Evolutionary conservation across 139 green algal species (phyloP), one percentile per base, ranked within the genome.

Genomic region (Asterochloris erici): DNA sequence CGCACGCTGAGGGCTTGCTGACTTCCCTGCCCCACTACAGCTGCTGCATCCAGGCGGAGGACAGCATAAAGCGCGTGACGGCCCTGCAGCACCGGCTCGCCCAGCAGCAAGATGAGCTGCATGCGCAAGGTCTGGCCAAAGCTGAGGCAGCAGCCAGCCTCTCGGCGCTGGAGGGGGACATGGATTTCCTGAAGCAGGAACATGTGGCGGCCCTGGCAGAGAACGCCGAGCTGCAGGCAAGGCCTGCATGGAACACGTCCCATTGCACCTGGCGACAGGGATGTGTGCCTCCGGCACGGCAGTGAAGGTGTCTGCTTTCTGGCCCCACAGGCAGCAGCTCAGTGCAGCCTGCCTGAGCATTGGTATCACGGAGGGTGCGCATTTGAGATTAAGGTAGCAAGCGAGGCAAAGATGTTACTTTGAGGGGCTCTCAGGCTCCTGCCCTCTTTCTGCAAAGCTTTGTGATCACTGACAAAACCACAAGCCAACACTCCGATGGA

Each of bases 21-120:
- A 71, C 21, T 21, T 9, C 19, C 21, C 66, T 71, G 64, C 15
- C 66, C 17, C 21, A 24, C 29, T 9, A 10, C 11, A 23, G 38
- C 16, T 21, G 78, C 21, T 24, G 21, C 66, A 4, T 73, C 1
- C 70, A 77, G 70, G 71, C 74, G 14, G 60, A 81, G 23, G 81
- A 75, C 28, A 85, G 81, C 61, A 64, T 84, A 27, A 63, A 29
- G 19, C 68, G 82, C 12, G 77, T 90, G 28, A 47, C 66, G 21
- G 60, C 70, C 26, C 73, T 90, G 15, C 78, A 82, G 63, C 68
- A 80, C 14, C 60, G 68, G 47, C 24, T 80, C 11, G 76, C 76
- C 14, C 76, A 70, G 24, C 26, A 21, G 11, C 68, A 80, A 62
- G 60, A 80, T n/a, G 54, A 80, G 76, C 76, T 70, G 76, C 76